These are phyloP conservation scores for Hevea brasiliensis DNA, from an alignment of 345 rosid species.

Conservation along the genomic window DNA sequence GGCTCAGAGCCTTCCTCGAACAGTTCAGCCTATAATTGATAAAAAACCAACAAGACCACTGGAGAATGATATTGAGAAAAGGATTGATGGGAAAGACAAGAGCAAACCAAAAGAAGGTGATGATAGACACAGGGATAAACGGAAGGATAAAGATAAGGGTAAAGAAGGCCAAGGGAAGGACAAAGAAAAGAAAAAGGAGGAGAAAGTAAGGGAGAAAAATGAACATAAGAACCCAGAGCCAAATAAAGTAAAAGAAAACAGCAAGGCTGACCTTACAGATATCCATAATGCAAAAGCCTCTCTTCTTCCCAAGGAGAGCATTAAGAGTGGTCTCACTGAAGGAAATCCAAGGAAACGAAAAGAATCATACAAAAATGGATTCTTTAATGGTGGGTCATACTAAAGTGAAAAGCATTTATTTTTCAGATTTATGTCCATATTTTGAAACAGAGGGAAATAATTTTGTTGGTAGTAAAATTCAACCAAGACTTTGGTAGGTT, in stretches of 20 bases:
- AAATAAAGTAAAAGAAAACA: conserved; percentile 33
- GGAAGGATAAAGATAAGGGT: conserved; percentile 26
- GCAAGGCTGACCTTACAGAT: conserved; percentile 26
- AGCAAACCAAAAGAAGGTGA: conserved; percentile 36
- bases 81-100: conserved; percentile 36
- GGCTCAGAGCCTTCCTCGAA: conserved; percentile 29
- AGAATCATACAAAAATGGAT: conserved; percentile 58
- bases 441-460: not conserved
- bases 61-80: conserved; percentile 29
- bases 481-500: not conserved
- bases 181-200: conserved; percentile 33
- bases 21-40: conserved; percentile 30
- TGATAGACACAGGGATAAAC: conserved; percentile 32
- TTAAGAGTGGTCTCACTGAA: conserved; percentile 30
- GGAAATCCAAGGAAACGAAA: conserved; percentile 57
- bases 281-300: conserved; percentile 21
- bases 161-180: conserved; percentile 35
- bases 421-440: not conserved
- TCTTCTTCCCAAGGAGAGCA: conserved; percentile 25
- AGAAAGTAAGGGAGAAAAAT: conserved; percentile 27
- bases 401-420: not conserved
- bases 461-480: not conserved
- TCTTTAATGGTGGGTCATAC: conserved; percentile 59
- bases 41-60: conserved; percentile 24
- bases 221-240: conserved; percentile 26